Base-by-base conservation (phyloP, 2,329 filamentous ascomycete species). In the Cordyceps tenuipes region DNA sequence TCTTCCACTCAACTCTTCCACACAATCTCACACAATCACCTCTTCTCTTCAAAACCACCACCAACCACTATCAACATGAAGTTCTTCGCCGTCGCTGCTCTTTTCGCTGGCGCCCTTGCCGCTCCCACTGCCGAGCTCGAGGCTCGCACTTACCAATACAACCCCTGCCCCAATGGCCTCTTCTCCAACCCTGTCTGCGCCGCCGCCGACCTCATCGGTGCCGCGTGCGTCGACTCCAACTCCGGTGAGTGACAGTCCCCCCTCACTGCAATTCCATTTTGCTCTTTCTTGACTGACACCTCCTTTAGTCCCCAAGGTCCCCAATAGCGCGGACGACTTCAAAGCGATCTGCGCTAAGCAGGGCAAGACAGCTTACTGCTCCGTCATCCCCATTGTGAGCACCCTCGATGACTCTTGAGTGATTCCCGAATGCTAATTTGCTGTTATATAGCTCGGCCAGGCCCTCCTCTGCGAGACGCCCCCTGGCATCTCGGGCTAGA, bases 51-150 rank as follows among this genome's bases (percentile, higher is more conserved):
- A 29, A 0, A 8, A 29, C 29, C 29, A 29, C 29, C 23, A 59
- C 31, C 26, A 8, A 49, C 13, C 19, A 29, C 29, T 5, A 29
- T 59, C 64, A 66, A 60, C 39, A 66, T 66, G 65, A 62, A 66
- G 61, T 63, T 65, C 63, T 44, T 65, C 39, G 49, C 58, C 43
- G 47, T 61, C 48, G 36, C 61, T 48, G 64, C 64, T 23, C 61
- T 66, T 44, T 59, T 63, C 23, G 57, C 64, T 41, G 52, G 63
- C 51, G 64, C 57, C 21, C 21, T 63, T 29, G 64, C 64, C 46
- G 44, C 61, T 7, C 63, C 64, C 15, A 47, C 60, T 10, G 34
- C 12, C 5, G 64, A 62, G 19, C 4, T 29, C 2, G n/a, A 10
- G n/a, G 53, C 31, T n/a, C 52, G 59, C 53, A 57, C 52, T 39